Base-by-base conservation (phyloP, 108 stramenopile species). In the Schizochytrium sp. region DNA sequence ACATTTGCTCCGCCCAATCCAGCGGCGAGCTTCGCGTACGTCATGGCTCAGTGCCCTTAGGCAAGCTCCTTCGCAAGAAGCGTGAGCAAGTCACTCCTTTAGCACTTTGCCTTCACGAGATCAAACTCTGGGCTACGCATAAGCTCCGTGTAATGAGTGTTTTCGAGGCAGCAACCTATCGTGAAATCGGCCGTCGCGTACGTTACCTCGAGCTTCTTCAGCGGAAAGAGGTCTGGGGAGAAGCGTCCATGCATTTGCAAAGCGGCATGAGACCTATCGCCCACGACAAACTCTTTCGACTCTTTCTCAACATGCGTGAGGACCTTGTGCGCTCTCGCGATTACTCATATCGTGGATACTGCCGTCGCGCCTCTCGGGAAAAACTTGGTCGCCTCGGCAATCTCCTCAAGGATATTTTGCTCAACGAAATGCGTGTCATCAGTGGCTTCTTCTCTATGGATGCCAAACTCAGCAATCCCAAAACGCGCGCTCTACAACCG, bases 191-290 rank as follows among this genome's bases (percentile, higher is more conserved):
- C 50, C 76, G 76, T 1, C 47, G 76, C 50, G 55, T 83, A 47
- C 47, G 76, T 13, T 83, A 83, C 28, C 53, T 83, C 17, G 76
- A 83, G 40, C 19, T 83, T 47, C 3, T 83, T 8, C 76, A 83
- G 76, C 47, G 76, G 28, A 83, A 83, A 83, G 76, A 83, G 53
- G 76, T 83, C 15, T 83, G 76, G 76, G 76, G 76, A n/a, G 76
- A 47, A 17, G 76, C 76, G 15, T 55, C 76, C 53, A 55, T 83
- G 53, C 76, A 47, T 17, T 53, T 83, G 15, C 76, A 83, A 50
- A 83, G 76, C 76, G 76, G 76, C 13, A 83, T 83, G 76, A 47
- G 76, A 10, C 50, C 76, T 38, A 55, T 55, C 53, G 47, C 76
- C 0, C 76, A 83, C 4, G 76, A 83, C 76, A 83, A 83, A 53